Evolutionary conservation across 2,329 filamentous ascomycete genomes (phyloP), one percentile per base, ranked within the genome.

Genomic region (Diaporthe destruens): DNA sequence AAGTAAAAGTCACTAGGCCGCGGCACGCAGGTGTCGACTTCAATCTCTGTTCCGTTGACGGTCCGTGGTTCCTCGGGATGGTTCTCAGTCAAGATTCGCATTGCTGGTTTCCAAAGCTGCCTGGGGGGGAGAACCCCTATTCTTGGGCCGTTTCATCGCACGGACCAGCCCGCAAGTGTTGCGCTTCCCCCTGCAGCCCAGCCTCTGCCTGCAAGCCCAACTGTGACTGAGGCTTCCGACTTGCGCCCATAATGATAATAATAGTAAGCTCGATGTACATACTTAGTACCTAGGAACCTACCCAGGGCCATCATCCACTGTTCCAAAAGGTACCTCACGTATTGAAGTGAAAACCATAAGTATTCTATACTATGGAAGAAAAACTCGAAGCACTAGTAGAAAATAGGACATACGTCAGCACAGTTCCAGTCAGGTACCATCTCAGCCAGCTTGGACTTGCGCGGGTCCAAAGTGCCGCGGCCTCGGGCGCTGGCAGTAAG

Each of bases 51-150:
- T 53, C 32, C 32, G 61, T 53, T 39, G 47, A 66, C 61, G 47
- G 61, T 66, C 54, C 47, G 69, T 65, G 53, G 34, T 55, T 57
- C 57, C 70, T 63, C 29, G 63, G 53, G 39, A 42, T 61, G 29
- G 54, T 42, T 70, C 16, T 25, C 42, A 36, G 55, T 70, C 23
- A 23, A 61, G 34, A 59, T 54, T 56, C 29, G 32, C 54, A 47
- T n/a, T 36, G 54, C 32, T 34, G 29, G 29, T 51, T 51, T 73
- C 68, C 57, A 65, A 23, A 71, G 59, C 53, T 66, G 44, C 53
- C 23, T 67, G 57, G 49, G 51, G 47, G 47, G 67, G 25, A 34
- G 39, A 61, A 49, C 66, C 68, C 68, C 68, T 70, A 70, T 70
- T 70, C 61, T 63, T 44, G 69, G 72, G 47, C 39, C 39, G 39